phyloP scores from a whole-genome alignment of 2,329 filamentous ascomycete species.

The Aspergillus ochraceus region DNA sequence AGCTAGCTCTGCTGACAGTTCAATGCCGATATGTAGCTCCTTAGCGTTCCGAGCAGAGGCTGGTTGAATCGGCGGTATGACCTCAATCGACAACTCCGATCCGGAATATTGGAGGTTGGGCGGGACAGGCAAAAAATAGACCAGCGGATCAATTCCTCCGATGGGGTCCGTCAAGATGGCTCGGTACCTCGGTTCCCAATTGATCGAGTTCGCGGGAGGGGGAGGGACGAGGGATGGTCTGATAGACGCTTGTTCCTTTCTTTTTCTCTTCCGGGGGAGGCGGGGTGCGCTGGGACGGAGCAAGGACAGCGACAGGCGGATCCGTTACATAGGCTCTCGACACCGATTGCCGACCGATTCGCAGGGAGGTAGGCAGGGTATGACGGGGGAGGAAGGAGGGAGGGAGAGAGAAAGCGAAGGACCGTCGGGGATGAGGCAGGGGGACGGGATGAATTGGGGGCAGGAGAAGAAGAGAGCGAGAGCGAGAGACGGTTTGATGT shows the following conservation, averaged over 20 bases:
- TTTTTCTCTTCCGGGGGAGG: constrained; percentile 13
- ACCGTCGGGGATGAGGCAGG: background rate
- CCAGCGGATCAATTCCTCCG: background rate
- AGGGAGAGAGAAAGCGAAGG: background rate
- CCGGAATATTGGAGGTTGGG: constrained; percentile 2
- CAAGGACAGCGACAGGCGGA: constrained; percentile 22
- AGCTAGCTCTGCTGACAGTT: background rate
- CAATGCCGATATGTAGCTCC: background rate
- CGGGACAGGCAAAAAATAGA: background rate
- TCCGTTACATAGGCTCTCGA: constrained; percentile 26
- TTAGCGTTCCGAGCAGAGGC: background rate
- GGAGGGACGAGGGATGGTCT: constrained; percentile 8
- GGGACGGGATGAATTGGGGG: constrained; percentile 2
- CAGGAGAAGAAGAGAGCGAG: background rate
- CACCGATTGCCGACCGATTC: constrained; percentile 16
- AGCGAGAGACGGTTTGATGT: constrained; percentile 4
- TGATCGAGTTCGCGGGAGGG: constrained; percentile 2
- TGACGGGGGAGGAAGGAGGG: background rate
- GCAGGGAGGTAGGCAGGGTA: constrained; percentile 1
- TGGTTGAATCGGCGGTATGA: background rate
- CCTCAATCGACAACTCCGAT: background rate
- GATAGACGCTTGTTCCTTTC: background rate
- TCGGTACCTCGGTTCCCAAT: background rate
- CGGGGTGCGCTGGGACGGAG: constrained; percentile 18
- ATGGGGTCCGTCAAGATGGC: background rate